Base-by-base conservation (phyloP, 31 red algal genomes). In the Odonthalia washingtoniensis region DNA sequence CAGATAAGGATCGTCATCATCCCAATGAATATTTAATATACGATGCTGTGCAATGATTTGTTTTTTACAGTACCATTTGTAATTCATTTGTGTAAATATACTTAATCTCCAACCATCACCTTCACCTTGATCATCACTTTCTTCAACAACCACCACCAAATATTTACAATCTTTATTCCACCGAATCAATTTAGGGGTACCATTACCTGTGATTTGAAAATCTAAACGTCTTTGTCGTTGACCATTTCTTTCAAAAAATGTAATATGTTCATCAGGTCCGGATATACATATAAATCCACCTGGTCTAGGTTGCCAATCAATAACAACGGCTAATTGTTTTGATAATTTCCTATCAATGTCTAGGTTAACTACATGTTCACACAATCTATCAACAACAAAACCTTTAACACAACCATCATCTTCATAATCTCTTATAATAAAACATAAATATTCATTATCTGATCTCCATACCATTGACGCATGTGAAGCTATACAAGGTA, bases 221-320 rank as follows among this genome's bases (percentile, higher is more conserved):
- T 92, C 90, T n/a, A 44, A 78, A 27, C 90, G 82, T 28, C 84
- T 28, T 61, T 92, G 90, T 38, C 90, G 81, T 72, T 85, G 76
- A 1, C 90, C 90, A 82, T 92, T 92, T 24, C 90, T 53, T 68
- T 92, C 90, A 53, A 92, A 92, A 67, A 92, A 86, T 34, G 72
- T 65, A 18, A 86, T 14, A 24, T 43, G 41, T 32, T 38, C 41
- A 31, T 68, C 43, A 3, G 27, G 65, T 31, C 74, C 82, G 18
- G 83, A 34, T 1, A 75, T 35, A 42, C 32, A 65, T 6, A 92
- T 82, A 65, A 92, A 53, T 4, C 90, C 90, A 16, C 90, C 90
- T 4, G 65, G 65, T 26, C 90, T 44, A 64, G 90, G 83, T 42
- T 92, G 46, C 90, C 90, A 92, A 1, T 81, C 74, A 9, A 87